Percentiles rank a stretch among this genome's conserved stretches.
phyloP scores from a whole-genome alignment of 2,329 filamentous ascomycete species.

The Trichophaea hybrida region DNA sequence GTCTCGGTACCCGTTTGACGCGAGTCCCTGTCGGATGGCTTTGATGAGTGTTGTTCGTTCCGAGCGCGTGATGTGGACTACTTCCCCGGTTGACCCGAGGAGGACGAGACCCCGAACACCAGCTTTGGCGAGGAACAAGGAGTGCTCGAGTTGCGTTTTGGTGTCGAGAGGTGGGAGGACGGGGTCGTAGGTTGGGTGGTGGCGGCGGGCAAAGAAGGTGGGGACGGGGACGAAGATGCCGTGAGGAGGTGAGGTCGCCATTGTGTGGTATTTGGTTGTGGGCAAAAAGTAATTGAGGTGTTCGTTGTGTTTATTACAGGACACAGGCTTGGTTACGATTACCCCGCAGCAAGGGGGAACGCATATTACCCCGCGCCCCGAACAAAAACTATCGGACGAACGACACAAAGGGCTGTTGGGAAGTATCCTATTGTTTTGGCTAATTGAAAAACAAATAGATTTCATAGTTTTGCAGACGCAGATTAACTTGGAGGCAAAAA shows the following conservation, averaged over 20 bases:
- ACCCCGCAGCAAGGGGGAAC: no score
- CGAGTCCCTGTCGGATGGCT: constrained; percentile 42
- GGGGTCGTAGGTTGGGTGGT: constrained; percentile 33
- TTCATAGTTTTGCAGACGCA: no score
- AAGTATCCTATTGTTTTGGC: no score
- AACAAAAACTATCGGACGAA: no score
- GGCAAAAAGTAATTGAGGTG: no score
- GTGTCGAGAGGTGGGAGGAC: constrained; percentile 43
- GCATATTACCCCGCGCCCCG: no score
- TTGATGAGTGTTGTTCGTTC: constrained; percentile 43
- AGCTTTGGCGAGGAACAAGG: constrained; percentile 44
- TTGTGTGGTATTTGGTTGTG: no score
- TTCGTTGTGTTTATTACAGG: no score
- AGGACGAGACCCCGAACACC: constrained; percentile 49
- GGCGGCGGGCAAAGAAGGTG: constrained; percentile 45
- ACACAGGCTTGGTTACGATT: no score
- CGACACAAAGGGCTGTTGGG: no score
- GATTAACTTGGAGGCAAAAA: no score
- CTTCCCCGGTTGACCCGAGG: constrained; percentile 50
- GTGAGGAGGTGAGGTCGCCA: constrained; percentile 33
- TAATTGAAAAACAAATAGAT: no score
- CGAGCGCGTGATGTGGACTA: constrained; percentile 45
- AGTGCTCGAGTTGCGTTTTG: constrained; percentile 44
- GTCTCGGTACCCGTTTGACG: constrained; percentile 41
- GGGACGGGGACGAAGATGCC: constrained; percentile 48